A percentile compares a stretch with the other conserved stretches of the same genome.
These are phyloP conservation scores for Immersiella caudata DNA, from an alignment of 495 filamentous ascomycete species.

Conservation along the genomic window DNA sequence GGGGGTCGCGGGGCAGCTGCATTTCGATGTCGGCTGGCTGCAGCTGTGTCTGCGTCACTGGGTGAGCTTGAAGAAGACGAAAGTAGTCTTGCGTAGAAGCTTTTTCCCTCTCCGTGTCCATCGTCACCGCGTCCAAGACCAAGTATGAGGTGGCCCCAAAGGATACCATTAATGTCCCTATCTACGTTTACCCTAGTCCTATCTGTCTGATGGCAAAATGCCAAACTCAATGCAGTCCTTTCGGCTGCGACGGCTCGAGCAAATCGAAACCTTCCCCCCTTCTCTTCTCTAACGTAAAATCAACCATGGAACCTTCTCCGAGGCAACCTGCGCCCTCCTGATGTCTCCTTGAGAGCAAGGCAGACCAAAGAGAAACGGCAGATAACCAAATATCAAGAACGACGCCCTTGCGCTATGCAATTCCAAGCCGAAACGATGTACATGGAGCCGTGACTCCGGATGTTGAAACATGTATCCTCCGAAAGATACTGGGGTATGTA, in stretches of 20 bases:
- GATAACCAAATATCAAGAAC: conserved; percentile 21
- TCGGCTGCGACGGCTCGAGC: no score
- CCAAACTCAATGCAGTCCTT: not conserved
- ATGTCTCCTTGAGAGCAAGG: not conserved
- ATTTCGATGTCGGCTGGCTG: conserved; percentile 21
- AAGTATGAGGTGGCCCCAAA: not conserved
- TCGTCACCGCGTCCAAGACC: not conserved
- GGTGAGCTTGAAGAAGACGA: not conserved
- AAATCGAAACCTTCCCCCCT: no score
- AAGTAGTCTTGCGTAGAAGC: not conserved
- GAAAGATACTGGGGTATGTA: conserved; percentile 9
- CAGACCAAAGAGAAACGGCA: not conserved
- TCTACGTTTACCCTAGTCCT: not conserved
- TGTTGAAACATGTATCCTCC: not conserved
- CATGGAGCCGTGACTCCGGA: not conserved
- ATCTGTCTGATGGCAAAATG: not conserved
- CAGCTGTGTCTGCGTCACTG: conserved; percentile 24
- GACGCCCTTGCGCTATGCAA: conserved; percentile 39
- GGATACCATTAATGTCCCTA: not conserved
- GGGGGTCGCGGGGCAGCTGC: conserved; percentile 9
- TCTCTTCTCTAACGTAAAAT: not conserved
- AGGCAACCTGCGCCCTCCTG: not conserved
- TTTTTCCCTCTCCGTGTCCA: not conserved
- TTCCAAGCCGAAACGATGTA: conserved; percentile 25
- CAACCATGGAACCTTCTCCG: not conserved